Evolutionary conservation across 2,329 filamentous ascomycete genomes (phyloP).

Genomic region (Iodosphaeria phyllophila): DNA sequence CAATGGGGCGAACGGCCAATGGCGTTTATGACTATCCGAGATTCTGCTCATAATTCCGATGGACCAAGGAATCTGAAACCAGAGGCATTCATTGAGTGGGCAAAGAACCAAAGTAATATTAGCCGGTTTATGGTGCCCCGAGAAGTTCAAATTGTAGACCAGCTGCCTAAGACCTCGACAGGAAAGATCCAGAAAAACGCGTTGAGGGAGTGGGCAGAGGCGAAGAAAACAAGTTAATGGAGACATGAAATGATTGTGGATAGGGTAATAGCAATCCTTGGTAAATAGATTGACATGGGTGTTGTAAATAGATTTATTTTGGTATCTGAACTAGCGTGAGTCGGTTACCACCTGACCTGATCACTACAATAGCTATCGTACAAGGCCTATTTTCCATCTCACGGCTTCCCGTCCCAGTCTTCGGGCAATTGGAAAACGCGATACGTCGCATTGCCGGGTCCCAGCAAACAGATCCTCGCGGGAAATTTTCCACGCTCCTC

Average conservation of each 20-base stretch:
- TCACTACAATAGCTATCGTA: too few relatives aligned
- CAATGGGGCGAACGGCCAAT: slow-evolving; percentile 96
- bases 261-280: too few relatives aligned
- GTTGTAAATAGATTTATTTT: too few relatives aligned
- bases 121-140: slow-evolving; percentile 75
- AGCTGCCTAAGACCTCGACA: slow-evolving; percentile 91
- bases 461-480: slow-evolving; percentile 29
- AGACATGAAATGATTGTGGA: too few relatives aligned
- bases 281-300: too few relatives aligned
- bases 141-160: slow-evolving; percentile 59
- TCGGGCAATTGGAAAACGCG: slow-evolving; percentile 26
- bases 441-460: slow-evolving; percentile 25
- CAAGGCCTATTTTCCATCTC: too few relatives aligned
- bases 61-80: slow-evolving; percentile 37
- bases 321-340: too few relatives aligned
- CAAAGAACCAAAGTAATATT: slow-evolving; percentile 60
- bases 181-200: slow-evolving; percentile 96
- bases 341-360: too few relatives aligned
- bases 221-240: too few relatives aligned
- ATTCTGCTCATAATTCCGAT: too few relatives aligned
- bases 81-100: slow-evolving; percentile 68
- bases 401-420: too few relatives aligned
- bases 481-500: slow-evolving; percentile 26
- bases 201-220: slow-evolving; percentile 68
- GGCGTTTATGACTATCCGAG: slow-evolving; percentile 71